Base-by-base conservation (phyloP, 2,329 filamentous ascomycete genomes). In the Bipolaris victoriae region DNA sequence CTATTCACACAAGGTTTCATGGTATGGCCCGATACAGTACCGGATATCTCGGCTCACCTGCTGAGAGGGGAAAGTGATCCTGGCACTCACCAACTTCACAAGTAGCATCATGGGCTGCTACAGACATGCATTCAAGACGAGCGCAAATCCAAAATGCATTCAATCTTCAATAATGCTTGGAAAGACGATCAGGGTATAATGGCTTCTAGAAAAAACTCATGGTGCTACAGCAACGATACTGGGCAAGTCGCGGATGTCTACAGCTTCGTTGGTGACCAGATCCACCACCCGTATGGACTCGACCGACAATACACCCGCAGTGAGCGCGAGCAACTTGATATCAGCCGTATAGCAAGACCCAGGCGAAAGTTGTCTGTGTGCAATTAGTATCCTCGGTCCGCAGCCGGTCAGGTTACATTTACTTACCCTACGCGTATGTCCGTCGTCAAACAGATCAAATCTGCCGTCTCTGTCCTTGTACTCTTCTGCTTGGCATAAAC, bases 211-310 rank as follows among this genome's bases (percentile, higher is more conserved):
- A 24, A 22, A 29, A 24, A 15, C 41, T 52, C 51, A 60, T 37
- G 66, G 58, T 41, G 68, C 66, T 13, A 68, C 57, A 16, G 72
- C 72, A 35, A 91, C 77, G 65, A 92, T 85, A 43, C 84, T 86
- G 0, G 91, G 91, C 62, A 95, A 72, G 60, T 94, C 89, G 58
- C 85, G 83, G 52, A 93, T 87, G 74, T 94, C 90, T 3, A 91
- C 88, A 69, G 90, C 88, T 77, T 93, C 90, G 68, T 91, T 88
- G 33, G 86, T 90, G 20, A 81, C 85, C 58, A 94, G 72, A 73
- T 95, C 91, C 3, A 93, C 82, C 1, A 94, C 85, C 48, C 90
- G 81, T 18, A 94, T 81, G 2, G 88, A 87, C 65, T 93, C 90
- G 2, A 94, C 75, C n/a, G 83, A 82, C 29, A 91, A 81, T 31